phyloP scores from a whole-genome alignment of 306 rosid genomes.

The Prunus campanulata region DNA sequence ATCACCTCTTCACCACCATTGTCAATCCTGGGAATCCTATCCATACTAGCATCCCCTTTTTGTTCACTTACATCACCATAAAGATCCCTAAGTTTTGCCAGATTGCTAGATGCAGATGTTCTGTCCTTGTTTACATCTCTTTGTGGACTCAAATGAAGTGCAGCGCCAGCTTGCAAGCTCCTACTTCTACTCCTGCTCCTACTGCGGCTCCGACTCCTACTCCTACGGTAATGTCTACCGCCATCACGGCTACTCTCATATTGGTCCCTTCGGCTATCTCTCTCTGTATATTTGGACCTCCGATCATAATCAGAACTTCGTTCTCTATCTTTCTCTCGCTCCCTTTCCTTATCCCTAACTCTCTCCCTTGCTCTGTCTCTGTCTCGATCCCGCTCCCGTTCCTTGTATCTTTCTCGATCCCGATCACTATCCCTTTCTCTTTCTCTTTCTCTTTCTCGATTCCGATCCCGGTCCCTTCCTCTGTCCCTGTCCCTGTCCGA shows the following conservation, averaged over 20 bases:
- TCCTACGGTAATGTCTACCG: slow-evolving; percentile 51
- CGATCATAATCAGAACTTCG: slow-evolving; percentile 55
- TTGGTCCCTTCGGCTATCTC: slow-evolving; percentile 69
- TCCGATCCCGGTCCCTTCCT: slow-evolving; percentile 27
- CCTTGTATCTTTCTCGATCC: slow-evolving; percentile 39
- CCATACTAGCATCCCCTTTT: slow-evolving; percentile 51
- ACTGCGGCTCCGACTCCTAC: slow-evolving; percentile 62
- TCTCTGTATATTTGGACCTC: slow-evolving; percentile 49
- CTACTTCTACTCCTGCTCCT: slow-evolving; percentile 71
- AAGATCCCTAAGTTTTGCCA: slow-evolving; percentile 87
- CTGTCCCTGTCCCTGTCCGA: slow-evolving; percentile 39
- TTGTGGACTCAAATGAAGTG: slow-evolving; percentile 48
- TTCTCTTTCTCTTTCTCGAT: slow-evolving; percentile 33
- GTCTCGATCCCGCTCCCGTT: slow-evolving; percentile 34
- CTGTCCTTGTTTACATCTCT: slow-evolving; percentile 53
- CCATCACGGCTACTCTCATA: slow-evolving; percentile 48
- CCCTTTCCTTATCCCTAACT: slow-evolving; percentile 37
- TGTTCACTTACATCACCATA: slow-evolving; percentile 74
- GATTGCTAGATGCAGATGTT: slow-evolving; percentile 67
- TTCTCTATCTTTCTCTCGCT: slow-evolving; percentile 38
- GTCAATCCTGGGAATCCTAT: slow-evolving; percentile 55
- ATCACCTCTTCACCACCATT: slow-evolving; percentile 80
- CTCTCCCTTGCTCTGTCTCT: slow-evolving; percentile 38
- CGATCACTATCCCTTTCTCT: slow-evolving; percentile 37
- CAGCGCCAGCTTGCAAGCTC: slow-evolving; percentile 60